Base-by-base conservation (phyloP, 768 basidiomycete species). In the Agaricus blazei region DNA sequence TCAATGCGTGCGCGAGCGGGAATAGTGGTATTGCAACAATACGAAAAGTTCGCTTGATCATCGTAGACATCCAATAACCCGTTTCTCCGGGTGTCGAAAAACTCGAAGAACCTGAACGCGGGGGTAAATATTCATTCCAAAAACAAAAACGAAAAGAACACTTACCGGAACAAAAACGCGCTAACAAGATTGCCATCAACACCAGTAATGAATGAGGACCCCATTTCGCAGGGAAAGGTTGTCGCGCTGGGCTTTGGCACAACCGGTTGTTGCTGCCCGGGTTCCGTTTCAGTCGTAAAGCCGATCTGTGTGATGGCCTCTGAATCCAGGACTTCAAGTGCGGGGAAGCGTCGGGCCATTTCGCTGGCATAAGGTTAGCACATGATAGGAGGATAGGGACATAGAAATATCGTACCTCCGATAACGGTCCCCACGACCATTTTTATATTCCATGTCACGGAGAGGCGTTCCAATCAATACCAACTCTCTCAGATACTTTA, bases 11-110 rank as follows among this genome's bases (percentile, higher is more conserved):
- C 89, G 14, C 94, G 87, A 6, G 77, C 67, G 3, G 91, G 91
- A 58, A 95, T 88, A 5, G 81, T 67, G 1, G 94, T 95, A 67
- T 94, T 95, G 62, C 83, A 82, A 19, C 87, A 88, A 67, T 87
- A 89, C 1, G 94, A 97, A 67, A 98, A 94, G 7, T 93, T 95
- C n/a, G 95, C 90, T 9, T 80, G 72, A 0, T 89, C 83, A 57
- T 90, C 82, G 67, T 98, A 99, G 19, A 80, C 91, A 45, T 86
- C 76, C 14, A 81, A 64, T 5, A 98, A 78, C 0, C 75, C 70
- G 0, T 77, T 70, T 15, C 96, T 84, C 59, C 90, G 82, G 19
- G 72, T 78, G 67, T 99, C 97, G 68, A 90, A 95, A 1, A 83
- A 67, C 8, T 86, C 82, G 72, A 98, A 94, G 70, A 88, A 97